Conservation (phyloP, 2,329 filamentous ascomycete species). For the Penicillium digitatum region DNA sequence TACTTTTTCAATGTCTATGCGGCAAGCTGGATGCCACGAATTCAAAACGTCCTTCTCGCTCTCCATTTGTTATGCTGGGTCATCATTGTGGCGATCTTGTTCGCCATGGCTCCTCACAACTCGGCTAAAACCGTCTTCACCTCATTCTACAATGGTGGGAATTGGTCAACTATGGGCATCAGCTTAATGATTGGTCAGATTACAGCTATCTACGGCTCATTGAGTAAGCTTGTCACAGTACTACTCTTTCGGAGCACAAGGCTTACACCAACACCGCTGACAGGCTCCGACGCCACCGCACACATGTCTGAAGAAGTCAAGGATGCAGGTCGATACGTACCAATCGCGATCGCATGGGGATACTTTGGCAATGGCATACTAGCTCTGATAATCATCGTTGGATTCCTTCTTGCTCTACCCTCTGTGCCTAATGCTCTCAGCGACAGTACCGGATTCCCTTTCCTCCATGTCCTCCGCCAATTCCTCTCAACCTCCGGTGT, state of each 20-base stretch:
- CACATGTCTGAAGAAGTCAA: conserved; percentile 49
- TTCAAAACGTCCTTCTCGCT: conserved; percentile 39
- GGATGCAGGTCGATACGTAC: conserved; percentile 45
- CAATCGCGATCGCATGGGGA: conserved; percentile 45
- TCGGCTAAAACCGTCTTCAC: conserved; percentile 33
- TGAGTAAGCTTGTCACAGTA: conserved; percentile 17
- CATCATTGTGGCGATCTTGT: conserved; percentile 30
- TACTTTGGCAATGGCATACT: conserved; percentile 46
- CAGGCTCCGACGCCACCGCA: conserved; percentile 31
- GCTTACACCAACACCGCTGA: conserved; percentile 7
- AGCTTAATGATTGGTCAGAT: conserved; percentile 39
- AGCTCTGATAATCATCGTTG: conserved; percentile 45
- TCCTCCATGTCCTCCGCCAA: conserved; percentile 47
- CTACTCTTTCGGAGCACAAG: neutral
- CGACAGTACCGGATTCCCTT: conserved; percentile 44
- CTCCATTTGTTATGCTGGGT: conserved; percentile 40
- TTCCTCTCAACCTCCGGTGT: conserved; percentile 24
- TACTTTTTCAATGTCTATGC: conserved; percentile 42
- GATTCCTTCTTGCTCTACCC: conserved; percentile 41
- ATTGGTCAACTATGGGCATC: conserved; percentile 37
- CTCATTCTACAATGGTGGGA: conserved; percentile 37
- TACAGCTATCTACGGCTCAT: conserved; percentile 28
- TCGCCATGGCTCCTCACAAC: conserved; percentile 33
- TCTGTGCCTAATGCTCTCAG: conserved; percentile 35
- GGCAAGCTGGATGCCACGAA: conserved; percentile 32